Base-by-base conservation (phyloP, 768 basidiomycete species). In the Favolaschia claudopus region DNA sequence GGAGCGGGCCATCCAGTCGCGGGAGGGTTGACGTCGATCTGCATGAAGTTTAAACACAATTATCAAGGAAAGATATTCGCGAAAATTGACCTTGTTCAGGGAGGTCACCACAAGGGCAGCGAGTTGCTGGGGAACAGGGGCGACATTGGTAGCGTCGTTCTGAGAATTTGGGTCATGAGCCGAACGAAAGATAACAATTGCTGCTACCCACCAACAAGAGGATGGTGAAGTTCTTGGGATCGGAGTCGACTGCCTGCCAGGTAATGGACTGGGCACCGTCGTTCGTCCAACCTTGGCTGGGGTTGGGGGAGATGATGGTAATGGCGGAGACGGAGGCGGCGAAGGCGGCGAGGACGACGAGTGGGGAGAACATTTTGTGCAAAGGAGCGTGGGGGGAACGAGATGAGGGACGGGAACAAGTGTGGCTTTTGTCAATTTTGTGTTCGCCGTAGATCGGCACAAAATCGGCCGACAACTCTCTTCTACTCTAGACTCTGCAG, bases 191-290 rank as follows among this genome's bases (percentile, higher is more conserved):
- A 17, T 28, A 25, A 48, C n/a, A 33, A 22, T 55, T 4, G 22
- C 28, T 22, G n/a, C 1, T 10, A 70, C 80, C 39, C 51, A 87
- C 91, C 69, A 79, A 81, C 43, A 96, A 80, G 46, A 92, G 76
- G 44, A 82, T 80, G 14, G 89, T 84, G 72, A 95, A 93, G 74
- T 84, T 92, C 48, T 55, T 24, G 0, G 82, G 74, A 69, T 96
- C 94, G 9, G 89, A 91, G 50, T 62, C 58, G 58, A 93, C 92
- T 6, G 81, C 80, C 1, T 71, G 45, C 93, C 93, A 96, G 7
- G 75, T 56, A 53, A 93, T 74, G 15, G 62, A 68, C 64, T 86
- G 88, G 49, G 79, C 66, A 36, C 84, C 88, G 25, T 71, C 69
- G 69, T 79, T 81, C 28, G 79, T 81, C 92, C 92, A 93, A 44